A percentile compares a stretch with the other conserved stretches of the same genome.
Evolutionary conservation across 257 asterid genomes (phyloP).

Genomic region (Jasminum sambac): DNA sequence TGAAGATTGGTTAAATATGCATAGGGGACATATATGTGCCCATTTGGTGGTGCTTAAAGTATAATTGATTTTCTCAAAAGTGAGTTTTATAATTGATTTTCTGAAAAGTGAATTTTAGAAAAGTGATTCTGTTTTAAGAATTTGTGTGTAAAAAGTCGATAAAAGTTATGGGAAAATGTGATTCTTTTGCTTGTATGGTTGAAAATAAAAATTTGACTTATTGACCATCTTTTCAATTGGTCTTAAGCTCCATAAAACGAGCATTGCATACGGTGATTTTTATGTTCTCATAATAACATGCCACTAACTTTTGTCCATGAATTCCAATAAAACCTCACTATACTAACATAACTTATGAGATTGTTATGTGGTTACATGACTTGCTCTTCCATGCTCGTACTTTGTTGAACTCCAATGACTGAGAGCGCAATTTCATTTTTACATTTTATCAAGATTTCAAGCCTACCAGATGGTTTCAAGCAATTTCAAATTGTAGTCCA

Average conservation of each 20-base stretch:
- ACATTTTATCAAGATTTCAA: background rate
- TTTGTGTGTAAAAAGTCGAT: too few relatives aligned
- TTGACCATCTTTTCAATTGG: too few relatives aligned
- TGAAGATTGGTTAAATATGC: background rate
- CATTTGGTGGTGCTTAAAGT: too few relatives aligned
- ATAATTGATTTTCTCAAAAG: too few relatives aligned
- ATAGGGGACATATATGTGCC: background rate
- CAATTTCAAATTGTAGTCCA: background rate
- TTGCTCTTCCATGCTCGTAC: background rate
- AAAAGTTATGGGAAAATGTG: too few relatives aligned
- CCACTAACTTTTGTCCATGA: background rate
- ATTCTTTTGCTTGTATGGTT: too few relatives aligned
- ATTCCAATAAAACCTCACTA: background rate
- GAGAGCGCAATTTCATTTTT: background rate
- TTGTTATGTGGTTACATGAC: background rate
- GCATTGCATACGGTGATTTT: background rate
- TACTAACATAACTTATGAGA: background rate
- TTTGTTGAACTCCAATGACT: background rate
- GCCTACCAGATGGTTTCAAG: background rate
- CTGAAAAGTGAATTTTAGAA: too few relatives aligned
- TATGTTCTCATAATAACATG: background rate
- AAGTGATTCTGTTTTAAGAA: too few relatives aligned
- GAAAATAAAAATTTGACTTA: too few relatives aligned
- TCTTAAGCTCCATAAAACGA: too few relatives aligned
- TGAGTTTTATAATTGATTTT: too few relatives aligned